Percentiles rank a stretch among this genome's conserved stretches.
Conservation (phyloP, 257 asterid genomes). For the Avicennia marina region DNA sequence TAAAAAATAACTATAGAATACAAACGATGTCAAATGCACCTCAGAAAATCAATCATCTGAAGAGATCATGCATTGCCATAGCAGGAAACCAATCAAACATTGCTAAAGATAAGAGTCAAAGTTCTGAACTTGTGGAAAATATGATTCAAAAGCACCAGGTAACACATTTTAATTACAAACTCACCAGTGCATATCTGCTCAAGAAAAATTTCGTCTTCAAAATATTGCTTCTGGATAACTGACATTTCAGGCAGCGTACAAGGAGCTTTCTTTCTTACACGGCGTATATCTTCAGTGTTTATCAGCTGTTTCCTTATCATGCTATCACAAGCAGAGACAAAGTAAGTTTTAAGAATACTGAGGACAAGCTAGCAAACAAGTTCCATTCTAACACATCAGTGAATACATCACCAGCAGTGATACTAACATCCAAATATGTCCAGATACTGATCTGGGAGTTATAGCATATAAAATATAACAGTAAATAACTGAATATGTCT, state of each 20-base stretch:
- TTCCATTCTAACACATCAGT: neutral
- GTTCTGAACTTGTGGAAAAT: neutral
- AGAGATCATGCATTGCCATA: neutral
- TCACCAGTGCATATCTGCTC: slow-evolving; percentile 57
- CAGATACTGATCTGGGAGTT: too few relatives aligned
- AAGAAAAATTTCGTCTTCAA: slow-evolving; percentile 60
- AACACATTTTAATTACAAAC: slow-evolving; percentile 18
- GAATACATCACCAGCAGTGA: neutral
- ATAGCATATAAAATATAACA: too few relatives aligned
- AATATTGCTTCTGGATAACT: slow-evolving; percentile 48
- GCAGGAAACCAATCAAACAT: neutral
- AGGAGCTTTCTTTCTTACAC: slow-evolving; percentile 87
- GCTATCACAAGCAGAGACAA: slow-evolving; percentile 33
- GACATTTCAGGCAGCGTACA: slow-evolving; percentile 73
- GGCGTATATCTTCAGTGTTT: slow-evolving; percentile 65
- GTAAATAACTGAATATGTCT: too few relatives aligned
- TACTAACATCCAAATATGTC: too few relatives aligned
- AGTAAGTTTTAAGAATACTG: slow-evolving; percentile 12
- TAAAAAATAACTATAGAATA: neutral
- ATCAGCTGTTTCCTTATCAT: slow-evolving; percentile 71
- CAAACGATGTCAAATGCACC: neutral
- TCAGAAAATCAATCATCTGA: neutral
- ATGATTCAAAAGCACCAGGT: neutral
- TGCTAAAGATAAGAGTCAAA: neutral
- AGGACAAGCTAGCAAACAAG: slow-evolving; percentile 11